Evolutionary conservation across 2,329 filamentous ascomycete genomes (phyloP), one percentile per base, ranked within the genome.

Genomic region (Rhytidhysteron rufulum): DNA sequence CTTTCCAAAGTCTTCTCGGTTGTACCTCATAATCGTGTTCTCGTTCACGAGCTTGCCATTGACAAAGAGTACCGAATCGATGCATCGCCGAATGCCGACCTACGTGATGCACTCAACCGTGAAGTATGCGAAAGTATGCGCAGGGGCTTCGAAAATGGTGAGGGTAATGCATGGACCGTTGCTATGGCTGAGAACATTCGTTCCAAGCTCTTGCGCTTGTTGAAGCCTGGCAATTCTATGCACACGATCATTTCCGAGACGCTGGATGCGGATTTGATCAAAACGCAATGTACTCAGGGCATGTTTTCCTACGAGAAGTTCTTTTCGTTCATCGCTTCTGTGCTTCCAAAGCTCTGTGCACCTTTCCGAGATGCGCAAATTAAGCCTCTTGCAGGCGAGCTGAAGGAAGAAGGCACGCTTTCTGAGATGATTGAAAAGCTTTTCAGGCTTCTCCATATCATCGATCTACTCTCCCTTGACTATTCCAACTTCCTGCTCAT

Each of bases 241-340:
- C 76, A 89, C 57, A 82, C 74, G 3, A 74, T 88, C 32, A 88
- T 91, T 43, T 80, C 80, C 2, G 86, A 90, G 55, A 79, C 85
- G 1, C 70, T 93, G 18, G 87, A 91, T 50, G 79, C 82, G 1
- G 82, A 88, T 29, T 73, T 85, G 46, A 82, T 88, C 20, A 73
- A 77, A 45, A 77, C 75, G 30, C 84, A 90, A 49, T 87, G 86
- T 54, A 70, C 71, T 8, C 74, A 81, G 40, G 86, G 86, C 11
- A 80, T 79, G 36, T 91, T 91, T 60, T 90, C 86, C 0, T 90
- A 90, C 49, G 82, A 86, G 49, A 84, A 81, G 43, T 90, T 91
- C 65, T 91, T 91, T 58, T 70, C 74, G 2, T 85, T 87, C 47
- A 87, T 91, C 75, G 81, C 80, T 1, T 78, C 79, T 2, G 75